A percentile compares a stretch with the other conserved stretches of the same genome.
These are phyloP conservation scores for Senna tora DNA, from an alignment of 306 rosid species.

Conservation along the genomic window DNA sequence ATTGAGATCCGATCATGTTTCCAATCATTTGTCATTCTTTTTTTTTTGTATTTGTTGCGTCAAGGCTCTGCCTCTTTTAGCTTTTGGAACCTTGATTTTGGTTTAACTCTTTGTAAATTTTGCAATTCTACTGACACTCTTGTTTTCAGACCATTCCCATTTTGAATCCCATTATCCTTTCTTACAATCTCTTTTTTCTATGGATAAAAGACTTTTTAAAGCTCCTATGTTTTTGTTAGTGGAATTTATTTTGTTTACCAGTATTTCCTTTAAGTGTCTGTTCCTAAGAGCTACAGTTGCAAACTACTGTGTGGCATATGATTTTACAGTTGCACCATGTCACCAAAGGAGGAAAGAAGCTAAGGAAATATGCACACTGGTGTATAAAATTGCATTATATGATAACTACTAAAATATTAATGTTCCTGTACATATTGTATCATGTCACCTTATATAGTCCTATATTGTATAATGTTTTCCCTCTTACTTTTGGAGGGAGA, in stretches of 20 bases:
- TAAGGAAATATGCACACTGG: not conserved
- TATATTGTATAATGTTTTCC: not conserved
- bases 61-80: constrained; percentile 1
- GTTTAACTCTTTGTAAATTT: not conserved
- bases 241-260: constrained; percentile 13
- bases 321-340: not conserved
- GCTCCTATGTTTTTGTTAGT: not conserved
- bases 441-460: not conserved
- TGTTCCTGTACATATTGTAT: not conserved
- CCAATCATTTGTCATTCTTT: not conserved
- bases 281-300: not conserved
- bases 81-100: not conserved
- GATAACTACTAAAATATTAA: not conserved
- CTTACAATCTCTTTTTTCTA: not conserved
- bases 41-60: not conserved
- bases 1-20: not conserved
- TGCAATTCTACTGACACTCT: constrained; percentile 17
- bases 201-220: constrained; percentile 3
- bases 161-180: not conserved
- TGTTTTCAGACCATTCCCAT: not conserved
- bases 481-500: not conserved
- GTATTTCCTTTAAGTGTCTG: not conserved
- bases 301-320: not conserved
- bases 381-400: constrained; percentile 4
- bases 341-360: not conserved